Percentiles rank a stretch among this genome's conserved stretches.
These are phyloP conservation scores for Candida palmyrensis DNA, from an alignment of 805 yeast genomes.

Conservation along the genomic window DNA sequence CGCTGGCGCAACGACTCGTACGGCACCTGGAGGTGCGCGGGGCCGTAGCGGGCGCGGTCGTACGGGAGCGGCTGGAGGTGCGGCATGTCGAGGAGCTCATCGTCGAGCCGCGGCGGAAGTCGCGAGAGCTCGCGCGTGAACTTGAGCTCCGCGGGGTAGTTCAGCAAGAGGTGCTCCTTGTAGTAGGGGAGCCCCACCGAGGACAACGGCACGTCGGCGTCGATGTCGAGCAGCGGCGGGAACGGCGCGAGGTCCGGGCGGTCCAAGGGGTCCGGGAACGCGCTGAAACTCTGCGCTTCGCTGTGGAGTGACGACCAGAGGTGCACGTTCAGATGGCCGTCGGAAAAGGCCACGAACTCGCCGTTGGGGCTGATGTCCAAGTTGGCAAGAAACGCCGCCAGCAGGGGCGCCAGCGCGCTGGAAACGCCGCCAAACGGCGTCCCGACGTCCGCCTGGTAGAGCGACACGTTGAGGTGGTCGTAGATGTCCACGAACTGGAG, in stretches of 20 bases:
- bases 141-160: slow-evolving; percentile 64
- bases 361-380: slow-evolving; percentile 66
- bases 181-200: slow-evolving; percentile 85
- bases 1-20: not conserved
- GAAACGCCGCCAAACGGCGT: too few species aligned
- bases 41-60: too few species aligned
- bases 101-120: slow-evolving; percentile 49
- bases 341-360: slow-evolving; percentile 68
- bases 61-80: too few species aligned
- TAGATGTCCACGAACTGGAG: slow-evolving; percentile 80
- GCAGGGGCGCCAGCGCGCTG: slow-evolving; percentile 3
- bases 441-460: slow-evolving; percentile 61
- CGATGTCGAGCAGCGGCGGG: slow-evolving; percentile 22
- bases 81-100: too few species aligned
- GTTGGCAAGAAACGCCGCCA: slow-evolving; percentile 32
- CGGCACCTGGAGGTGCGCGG: not conserved
- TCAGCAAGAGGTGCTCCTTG: slow-evolving; percentile 67
- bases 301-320: slow-evolving; percentile 55
- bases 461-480: slow-evolving; percentile 62
- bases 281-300: slow-evolving; percentile 25
- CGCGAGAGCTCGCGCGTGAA: slow-evolving; percentile 60
- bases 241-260: slow-evolving; percentile 43
- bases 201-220: slow-evolving; percentile 52
- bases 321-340: slow-evolving; percentile 56
- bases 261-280: slow-evolving; percentile 40